Conservation (phyloP, 1,284 basidiomycete genomes). For the Pseudozyma sp. region DNA sequence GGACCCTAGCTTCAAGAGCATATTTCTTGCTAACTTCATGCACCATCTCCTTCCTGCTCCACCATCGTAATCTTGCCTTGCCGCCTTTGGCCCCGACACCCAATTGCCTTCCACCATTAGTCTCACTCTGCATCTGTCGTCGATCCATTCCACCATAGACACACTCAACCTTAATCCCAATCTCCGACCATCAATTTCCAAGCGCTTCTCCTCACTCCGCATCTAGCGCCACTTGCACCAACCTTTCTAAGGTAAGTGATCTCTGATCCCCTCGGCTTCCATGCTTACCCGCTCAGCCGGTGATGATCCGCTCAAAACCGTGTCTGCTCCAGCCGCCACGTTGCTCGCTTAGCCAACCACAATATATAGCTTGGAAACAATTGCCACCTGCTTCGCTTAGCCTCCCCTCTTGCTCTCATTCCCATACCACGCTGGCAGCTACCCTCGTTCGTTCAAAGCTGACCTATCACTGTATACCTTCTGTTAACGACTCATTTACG, state of each 20-base stretch:
- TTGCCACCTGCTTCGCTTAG: background rate
- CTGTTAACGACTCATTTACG: background rate
- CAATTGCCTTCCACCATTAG: background rate
- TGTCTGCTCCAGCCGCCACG: background rate
- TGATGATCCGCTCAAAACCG: background rate
- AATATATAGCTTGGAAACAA: slow-evolving; percentile 16
- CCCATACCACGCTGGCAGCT: slow-evolving; percentile 17
- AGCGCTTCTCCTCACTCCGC: slow-evolving; percentile 25
- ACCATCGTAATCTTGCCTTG: background rate
- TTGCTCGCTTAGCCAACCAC: background rate
- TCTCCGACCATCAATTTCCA: slow-evolving; percentile 23
- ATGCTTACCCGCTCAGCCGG: background rate
- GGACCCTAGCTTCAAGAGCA: slow-evolving; percentile 14
- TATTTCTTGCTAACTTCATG: background rate
- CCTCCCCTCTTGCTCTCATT: slow-evolving; percentile 8
- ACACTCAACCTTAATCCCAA: slow-evolving; percentile 25
- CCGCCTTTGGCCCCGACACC: background rate
- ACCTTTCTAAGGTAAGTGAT: slow-evolving; percentile 2
- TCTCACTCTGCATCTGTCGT: slow-evolving; percentile 10
- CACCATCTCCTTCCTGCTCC: slow-evolving; percentile 1
- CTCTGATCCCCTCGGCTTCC: background rate
- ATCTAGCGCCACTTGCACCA: slow-evolving; percentile 11
- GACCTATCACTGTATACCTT: background rate
- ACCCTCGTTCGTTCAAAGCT: slow-evolving; percentile 7
- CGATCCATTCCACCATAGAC: slow-evolving; percentile 7